Base-by-base conservation (phyloP, 768 basidiomycete genomes). In the Paxillus ammoniavirescens region DNA sequence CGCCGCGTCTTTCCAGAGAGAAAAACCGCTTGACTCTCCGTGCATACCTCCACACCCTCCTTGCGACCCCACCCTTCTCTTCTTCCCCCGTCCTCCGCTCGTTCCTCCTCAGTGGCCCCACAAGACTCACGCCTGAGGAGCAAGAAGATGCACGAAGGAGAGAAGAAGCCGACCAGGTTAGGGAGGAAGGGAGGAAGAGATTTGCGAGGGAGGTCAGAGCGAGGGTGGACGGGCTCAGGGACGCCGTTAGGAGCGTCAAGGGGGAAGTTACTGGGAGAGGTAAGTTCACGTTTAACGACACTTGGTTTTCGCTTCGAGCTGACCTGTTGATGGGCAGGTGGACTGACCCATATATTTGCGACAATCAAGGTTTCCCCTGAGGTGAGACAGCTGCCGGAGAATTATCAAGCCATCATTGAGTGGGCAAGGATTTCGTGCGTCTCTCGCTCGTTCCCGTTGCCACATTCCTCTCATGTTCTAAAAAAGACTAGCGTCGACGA, bases 341-440 rank as follows among this genome's bases (percentile, higher is more conserved):
- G 97, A 8, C 75, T 99, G 18, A 89, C 84, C 23, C 82, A 82
- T 52, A 78, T 98, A n/a, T 99, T 99, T 64, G 82, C 83, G 10
- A 88, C 87, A 5, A 89, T 99, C 67, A 89, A 92, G 71, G 71
- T 81, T 38, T 95, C 89, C 4, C 82, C 89, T 8, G 75, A 85
- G 53, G 84, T 95, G 8, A 78, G 81, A 53, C 82, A 85, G 63
- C 72, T 99, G 42, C 96, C 97, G 6, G 67, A 75, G 7, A 91
- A 95, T 56, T 98, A 94, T 63, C 79, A 83, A 59, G 90, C 93
- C 38, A 93, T 98, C 43, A 66, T 96, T 7, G 96, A 98, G 70
- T 99, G 97, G 96, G 97, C 90, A 5, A 77, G 95, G 50, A 97
- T 98, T 65, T 96, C 96, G 93, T 96, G 55, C 65, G 93, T 79